Percentiles rank a stretch among this genome's conserved stretches.
Conservation (phyloP, 768 basidiomycete genomes). For the Suillus subaureus region DNA sequence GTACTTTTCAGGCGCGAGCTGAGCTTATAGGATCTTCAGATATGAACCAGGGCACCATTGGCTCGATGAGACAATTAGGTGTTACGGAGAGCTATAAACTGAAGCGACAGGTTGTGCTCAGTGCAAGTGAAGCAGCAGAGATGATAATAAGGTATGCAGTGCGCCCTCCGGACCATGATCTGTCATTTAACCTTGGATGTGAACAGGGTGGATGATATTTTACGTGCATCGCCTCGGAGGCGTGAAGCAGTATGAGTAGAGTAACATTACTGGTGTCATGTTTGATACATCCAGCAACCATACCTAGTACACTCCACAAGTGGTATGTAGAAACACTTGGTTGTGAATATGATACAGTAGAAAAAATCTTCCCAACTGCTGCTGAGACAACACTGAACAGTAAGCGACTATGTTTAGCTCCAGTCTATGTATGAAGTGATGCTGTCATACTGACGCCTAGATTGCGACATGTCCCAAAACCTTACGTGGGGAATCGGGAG, state of each 20-base stretch:
- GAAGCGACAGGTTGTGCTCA: slow-evolving; percentile 92
- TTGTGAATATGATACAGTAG: neutral
- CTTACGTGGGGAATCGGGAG: neutral
- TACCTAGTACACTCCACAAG: neutral
- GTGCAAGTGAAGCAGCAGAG: slow-evolving; percentile 95
- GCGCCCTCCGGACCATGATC: neutral
- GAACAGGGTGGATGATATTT: slow-evolving; percentile 86
- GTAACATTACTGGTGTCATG: neutral
- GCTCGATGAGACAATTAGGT: slow-evolving; percentile 87
- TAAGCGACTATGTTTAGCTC: neutral
- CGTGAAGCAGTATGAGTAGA: slow-evolving; percentile 70
- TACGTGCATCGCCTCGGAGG: slow-evolving; percentile 81
- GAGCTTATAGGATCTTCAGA: slow-evolving; percentile 29
- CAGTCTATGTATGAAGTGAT: neutral
- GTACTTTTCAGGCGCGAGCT: neutral
- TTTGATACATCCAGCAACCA: neutral
- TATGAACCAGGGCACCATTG: slow-evolving; percentile 1
- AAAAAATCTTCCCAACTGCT: neutral
- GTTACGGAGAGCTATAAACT: slow-evolving; percentile 97
- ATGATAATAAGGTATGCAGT: slow-evolving; percentile 89
- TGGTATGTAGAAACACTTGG: neutral
- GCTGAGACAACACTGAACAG: neutral
- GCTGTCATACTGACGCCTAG: neutral
- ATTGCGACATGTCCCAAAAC: neutral
- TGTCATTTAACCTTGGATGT: slow-evolving; percentile 12